Conservation (phyloP, 1,284 basidiomycete species). For the Ceratobasidium sp. region DNA sequence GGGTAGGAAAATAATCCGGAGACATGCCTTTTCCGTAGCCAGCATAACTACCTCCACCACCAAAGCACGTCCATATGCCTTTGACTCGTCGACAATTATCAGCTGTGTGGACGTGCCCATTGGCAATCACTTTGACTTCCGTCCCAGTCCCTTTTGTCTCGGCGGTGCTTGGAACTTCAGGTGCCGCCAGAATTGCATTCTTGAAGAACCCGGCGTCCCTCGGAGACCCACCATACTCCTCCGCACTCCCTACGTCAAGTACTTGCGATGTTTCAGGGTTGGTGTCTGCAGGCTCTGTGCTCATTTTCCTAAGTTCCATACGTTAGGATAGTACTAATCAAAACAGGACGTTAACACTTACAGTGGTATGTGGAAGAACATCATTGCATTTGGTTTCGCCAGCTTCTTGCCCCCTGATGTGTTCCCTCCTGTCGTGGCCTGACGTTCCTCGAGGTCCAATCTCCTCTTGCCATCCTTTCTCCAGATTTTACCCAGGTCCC, state of each 20-base stretch:
- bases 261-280: conserved; percentile 61
- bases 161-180: conserved; percentile 52
- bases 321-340: neutral
- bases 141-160: conserved; percentile 62
- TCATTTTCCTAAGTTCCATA: conserved; percentile 61
- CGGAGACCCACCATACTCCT: conserved; percentile 32
- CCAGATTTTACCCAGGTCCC: conserved; percentile 72
- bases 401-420: conserved; percentile 58
- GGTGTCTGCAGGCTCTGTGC: conserved; percentile 61
- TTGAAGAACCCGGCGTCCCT: conserved; percentile 77
- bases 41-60: conserved; percentile 82
- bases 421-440: conserved; percentile 12
- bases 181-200: conserved; percentile 70
- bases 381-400: conserved; percentile 87
- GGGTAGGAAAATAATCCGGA: conserved; percentile 44
- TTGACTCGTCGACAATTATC: conserved; percentile 85
- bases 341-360: conserved; percentile 55
- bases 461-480: conserved; percentile 47
- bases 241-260: conserved; percentile 67
- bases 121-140: conserved; percentile 82
- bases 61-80: conserved; percentile 93
- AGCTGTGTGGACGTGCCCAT: conserved; percentile 85
- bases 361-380: conserved; percentile 95
- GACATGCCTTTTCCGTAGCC: conserved; percentile 81
- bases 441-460: conserved; percentile 29